Percentiles rank a stretch among this genome's conserved stretches.
Conservation (phyloP, 768 basidiomycete species). For the Sporobolomyces roseus region DNA sequence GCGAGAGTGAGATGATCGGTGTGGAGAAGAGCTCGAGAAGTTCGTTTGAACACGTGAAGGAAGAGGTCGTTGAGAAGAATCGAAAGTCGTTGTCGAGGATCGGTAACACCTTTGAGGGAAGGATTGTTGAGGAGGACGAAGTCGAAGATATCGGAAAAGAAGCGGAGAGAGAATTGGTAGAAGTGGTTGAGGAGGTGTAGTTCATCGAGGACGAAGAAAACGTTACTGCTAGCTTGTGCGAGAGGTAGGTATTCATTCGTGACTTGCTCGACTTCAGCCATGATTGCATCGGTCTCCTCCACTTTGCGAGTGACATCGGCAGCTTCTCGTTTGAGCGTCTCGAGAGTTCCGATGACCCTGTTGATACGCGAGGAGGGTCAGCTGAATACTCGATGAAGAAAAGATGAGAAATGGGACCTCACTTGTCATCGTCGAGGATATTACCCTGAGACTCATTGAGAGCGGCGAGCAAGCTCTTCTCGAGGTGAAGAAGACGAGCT, state of each 20-base stretch:
- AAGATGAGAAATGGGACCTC: not conserved
- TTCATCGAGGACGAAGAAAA: conserved; percentile 96
- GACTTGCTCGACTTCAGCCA: conserved; percentile 93
- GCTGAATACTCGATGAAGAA: not conserved
- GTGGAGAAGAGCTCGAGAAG: conserved; percentile 83
- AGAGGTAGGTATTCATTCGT: conserved; percentile 90
- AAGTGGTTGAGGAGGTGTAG: conserved; percentile 91
- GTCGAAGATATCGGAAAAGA: conserved; percentile 99
- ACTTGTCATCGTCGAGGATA: conserved; percentile 94
- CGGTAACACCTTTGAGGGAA: conserved; percentile 72
- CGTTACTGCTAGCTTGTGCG: conserved; percentile 90
- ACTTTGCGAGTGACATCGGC: conserved; percentile 93
- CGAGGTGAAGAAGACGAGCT: conserved; percentile 81
- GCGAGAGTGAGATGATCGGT: conserved; percentile 87
- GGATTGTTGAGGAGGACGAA: conserved; percentile 89
- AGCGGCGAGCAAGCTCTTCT: conserved; percentile 86
- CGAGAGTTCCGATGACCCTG: conserved; percentile 83
- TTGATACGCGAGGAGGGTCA: not conserved
- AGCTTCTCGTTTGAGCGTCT: conserved; percentile 91
- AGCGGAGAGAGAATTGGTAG: conserved; percentile 94
- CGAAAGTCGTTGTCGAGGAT: conserved; percentile 66
- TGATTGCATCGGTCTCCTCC: conserved; percentile 90
- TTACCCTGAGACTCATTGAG: conserved; percentile 95
- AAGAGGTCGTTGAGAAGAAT: conserved; percentile 85
- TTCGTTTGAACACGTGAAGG: conserved; percentile 78